These are phyloP conservation scores for Geotrichum reessii DNA, from an alignment of 1,139 yeast species.

Conservation along the genomic window DNA sequence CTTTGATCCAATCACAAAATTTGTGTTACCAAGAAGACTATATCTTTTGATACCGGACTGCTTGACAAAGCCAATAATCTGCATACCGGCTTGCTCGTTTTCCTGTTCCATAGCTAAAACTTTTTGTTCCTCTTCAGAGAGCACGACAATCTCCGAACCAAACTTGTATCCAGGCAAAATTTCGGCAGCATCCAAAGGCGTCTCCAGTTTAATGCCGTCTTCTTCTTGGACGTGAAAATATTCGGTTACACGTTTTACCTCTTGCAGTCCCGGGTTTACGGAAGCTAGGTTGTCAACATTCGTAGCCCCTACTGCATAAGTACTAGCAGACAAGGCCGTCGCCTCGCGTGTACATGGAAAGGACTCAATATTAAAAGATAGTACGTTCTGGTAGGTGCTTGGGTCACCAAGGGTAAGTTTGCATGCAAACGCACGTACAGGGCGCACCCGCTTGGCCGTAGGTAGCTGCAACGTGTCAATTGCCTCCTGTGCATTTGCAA, in stretches of 20 bases:
- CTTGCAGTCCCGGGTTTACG: slow-evolving; percentile 23
- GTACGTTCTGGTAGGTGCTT: slow-evolving; percentile 22
- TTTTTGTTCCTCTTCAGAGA: slow-evolving; percentile 44
- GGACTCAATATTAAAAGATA: slow-evolving; percentile 48
- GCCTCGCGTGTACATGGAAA: slow-evolving; percentile 59
- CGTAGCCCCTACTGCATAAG: slow-evolving; percentile 18
- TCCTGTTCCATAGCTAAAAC: slow-evolving; percentile 31
- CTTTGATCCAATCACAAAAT: slow-evolving; percentile 47
- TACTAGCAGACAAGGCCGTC: slow-evolving; percentile 36
- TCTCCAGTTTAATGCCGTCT: not conserved
- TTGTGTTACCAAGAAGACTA: slow-evolving; percentile 54
- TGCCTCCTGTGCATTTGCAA: slow-evolving; percentile 27
- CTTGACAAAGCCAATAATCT: slow-evolving; percentile 58
- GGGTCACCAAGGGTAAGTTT: slow-evolving; percentile 40
- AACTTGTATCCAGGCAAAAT: slow-evolving; percentile 54
- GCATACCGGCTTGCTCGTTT: slow-evolving; percentile 35
- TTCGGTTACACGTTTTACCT: slow-evolving; percentile 21
- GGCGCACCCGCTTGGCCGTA: slow-evolving; percentile 37
- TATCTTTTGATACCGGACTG: slow-evolving; percentile 49
- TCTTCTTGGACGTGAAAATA: slow-evolving; percentile 20
- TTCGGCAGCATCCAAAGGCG: slow-evolving; percentile 1
- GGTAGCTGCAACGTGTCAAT: slow-evolving; percentile 28
- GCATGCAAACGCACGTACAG: slow-evolving; percentile 40
- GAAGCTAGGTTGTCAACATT: not conserved
- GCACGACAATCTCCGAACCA: slow-evolving; percentile 55